Conservation (phyloP, 257 asterid species). For the Petunia axillaris region DNA sequence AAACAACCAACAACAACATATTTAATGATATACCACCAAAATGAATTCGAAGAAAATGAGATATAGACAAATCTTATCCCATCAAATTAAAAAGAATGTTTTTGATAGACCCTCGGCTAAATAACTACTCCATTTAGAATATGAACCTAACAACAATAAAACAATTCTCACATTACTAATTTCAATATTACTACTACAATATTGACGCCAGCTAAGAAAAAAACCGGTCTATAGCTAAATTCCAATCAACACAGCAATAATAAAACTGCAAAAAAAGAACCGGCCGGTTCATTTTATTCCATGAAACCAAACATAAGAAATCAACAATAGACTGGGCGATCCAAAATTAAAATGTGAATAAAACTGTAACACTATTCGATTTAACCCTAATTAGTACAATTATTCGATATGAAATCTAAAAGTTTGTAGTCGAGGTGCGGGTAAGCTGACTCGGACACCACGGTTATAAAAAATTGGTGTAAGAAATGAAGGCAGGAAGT, state of each 20-base stretch:
- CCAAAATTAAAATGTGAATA: not conserved
- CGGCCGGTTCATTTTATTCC: not conserved
- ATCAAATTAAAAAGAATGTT: no score
- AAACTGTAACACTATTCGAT: not conserved
- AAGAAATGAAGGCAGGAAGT: conserved; percentile 93
- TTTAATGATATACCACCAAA: no score
- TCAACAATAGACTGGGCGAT: not conserved
- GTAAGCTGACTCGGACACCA: no score
- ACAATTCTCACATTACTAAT: no score
- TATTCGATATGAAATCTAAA: conserved; percentile 44
- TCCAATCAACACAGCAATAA: conserved; percentile 22
- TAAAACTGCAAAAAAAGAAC: not conserved
- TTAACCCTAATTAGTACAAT: not conserved
- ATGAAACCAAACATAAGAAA: not conserved
- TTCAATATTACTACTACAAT: no score
- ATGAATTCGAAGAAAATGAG: no score
- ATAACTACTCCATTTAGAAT: no score
- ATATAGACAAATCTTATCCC: no score
- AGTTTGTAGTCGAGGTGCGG: conserved; percentile 25
- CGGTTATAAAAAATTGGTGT: conserved; percentile 26
- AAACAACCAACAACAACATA: no score
- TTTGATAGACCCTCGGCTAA: no score
- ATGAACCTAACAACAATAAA: no score
- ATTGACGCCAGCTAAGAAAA: conserved; percentile 6
- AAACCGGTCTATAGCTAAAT: conserved; percentile 7